phyloP scores from a whole-genome alignment of 2,329 filamentous ascomycete species.

The Fusarium sp. region DNA sequence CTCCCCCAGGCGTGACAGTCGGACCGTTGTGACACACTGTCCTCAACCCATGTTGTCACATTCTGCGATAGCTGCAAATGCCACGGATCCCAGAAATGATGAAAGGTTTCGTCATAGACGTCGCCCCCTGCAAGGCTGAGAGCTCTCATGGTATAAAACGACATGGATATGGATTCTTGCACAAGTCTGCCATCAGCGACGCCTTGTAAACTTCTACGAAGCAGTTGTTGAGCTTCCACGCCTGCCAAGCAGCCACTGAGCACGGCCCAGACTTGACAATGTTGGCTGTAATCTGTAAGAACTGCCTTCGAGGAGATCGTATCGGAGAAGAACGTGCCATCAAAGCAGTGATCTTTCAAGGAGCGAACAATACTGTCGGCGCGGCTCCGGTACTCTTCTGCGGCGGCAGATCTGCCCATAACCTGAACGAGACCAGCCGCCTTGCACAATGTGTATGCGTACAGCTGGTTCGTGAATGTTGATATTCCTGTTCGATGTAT shows the following conservation, averaged over 20 bases:
- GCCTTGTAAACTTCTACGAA: not conserved
- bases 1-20: constrained; percentile 46
- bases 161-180: constrained; percentile 3
- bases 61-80: constrained; percentile 7
- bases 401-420: not conserved
- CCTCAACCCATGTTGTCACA: constrained; percentile 49
- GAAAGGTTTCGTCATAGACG: not conserved
- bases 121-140: not conserved
- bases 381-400: not conserved
- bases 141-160: constrained; percentile 17
- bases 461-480: not conserved
- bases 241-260: not conserved
- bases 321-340: not conserved
- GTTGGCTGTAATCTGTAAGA: not conserved
- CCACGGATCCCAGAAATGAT: not conserved
- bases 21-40: constrained; percentile 34
- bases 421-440: not conserved
- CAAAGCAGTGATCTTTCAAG: not conserved
- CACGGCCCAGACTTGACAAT: not conserved
- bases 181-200: constrained; percentile 3
- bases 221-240: not conserved
- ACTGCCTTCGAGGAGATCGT: not conserved
- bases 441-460: not conserved
- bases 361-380: not conserved
- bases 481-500: not conserved